A percentile compares a stretch with the other conserved stretches of the same genome.
phyloP scores from a whole-genome alignment of 805 yeast genomes.

The Yamadazyma sp. region DNA sequence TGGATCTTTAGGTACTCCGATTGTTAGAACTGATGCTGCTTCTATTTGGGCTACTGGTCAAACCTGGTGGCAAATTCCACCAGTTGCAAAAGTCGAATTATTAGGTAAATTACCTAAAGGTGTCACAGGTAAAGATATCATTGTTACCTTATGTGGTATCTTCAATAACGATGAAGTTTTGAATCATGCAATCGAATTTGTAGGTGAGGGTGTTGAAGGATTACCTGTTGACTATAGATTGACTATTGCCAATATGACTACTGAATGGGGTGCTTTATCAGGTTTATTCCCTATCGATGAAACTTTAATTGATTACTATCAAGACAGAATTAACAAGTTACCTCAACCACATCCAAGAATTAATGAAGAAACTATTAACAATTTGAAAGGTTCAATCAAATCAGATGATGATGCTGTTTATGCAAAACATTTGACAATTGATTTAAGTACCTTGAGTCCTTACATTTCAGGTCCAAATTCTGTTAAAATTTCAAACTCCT shows the following conservation, averaged over 20 bases:
- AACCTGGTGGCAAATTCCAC: slow-evolving; percentile 99
- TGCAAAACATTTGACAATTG: slow-evolving; percentile 84
- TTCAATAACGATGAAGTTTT: slow-evolving; percentile 90
- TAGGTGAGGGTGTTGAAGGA: slow-evolving; percentile 72
- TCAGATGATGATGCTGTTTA: slow-evolving; percentile 81
- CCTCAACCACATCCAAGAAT: slow-evolving; percentile 84
- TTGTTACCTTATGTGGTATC: slow-evolving; percentile 91
- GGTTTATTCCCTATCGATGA: slow-evolving; percentile 97
- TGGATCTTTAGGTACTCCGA: slow-evolving; percentile 94
- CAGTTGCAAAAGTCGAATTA: slow-evolving; percentile 91
- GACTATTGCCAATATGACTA: slow-evolving; percentile 96
- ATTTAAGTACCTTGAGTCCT: slow-evolving; percentile 77
- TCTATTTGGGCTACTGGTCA: slow-evolving; percentile 99
- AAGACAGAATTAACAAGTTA: slow-evolving; percentile 53
- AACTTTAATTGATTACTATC: slow-evolving; percentile 74
- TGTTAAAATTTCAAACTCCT: slow-evolving; percentile 83
- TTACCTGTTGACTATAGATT: slow-evolving; percentile 79
- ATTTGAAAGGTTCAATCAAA: slow-evolving; percentile 40
- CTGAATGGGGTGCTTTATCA: slow-evolving; percentile 98
- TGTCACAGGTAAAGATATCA: slow-evolving; percentile 94
- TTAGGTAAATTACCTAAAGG: slow-evolving; percentile 79
- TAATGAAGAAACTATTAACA: slow-evolving; percentile 55
- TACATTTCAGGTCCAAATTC: slow-evolving; percentile 96
- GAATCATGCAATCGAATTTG: slow-evolving; percentile 91
- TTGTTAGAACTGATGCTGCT: slow-evolving; percentile 98